Percentiles rank a stretch among this genome's conserved stretches.
Conservation (phyloP, 176 grass and related monocot genomes). For the Musa beccarii region DNA sequence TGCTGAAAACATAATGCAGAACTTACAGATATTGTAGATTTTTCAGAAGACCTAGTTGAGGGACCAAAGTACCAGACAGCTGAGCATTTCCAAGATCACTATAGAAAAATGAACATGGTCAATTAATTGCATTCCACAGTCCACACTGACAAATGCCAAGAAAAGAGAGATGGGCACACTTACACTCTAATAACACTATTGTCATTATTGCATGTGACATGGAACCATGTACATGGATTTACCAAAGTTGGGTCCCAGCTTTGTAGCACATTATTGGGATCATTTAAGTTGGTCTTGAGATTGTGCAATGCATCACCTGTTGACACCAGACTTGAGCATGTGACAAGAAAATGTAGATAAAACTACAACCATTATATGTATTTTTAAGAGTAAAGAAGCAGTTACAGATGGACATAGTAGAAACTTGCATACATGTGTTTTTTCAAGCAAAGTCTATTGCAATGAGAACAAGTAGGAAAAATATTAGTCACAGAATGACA, state of each 20-base stretch:
- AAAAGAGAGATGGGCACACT: neutral
- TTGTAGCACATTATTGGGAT: slow-evolving; percentile 11
- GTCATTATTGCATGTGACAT: slow-evolving; percentile 7
- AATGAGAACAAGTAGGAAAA: neutral
- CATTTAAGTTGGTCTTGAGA: slow-evolving; percentile 8
- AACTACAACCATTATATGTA: neutral
- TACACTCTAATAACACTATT: slow-evolving; percentile 12
- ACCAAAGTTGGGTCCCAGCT: slow-evolving; percentile 9
- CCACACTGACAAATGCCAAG: neutral
- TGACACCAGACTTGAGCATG: neutral
- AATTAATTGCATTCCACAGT: neutral
- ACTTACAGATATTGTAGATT: slow-evolving; percentile 15
- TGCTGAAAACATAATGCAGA: neutral
- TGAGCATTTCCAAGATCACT: slow-evolving; percentile 15
- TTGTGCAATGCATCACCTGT: slow-evolving; percentile 10
- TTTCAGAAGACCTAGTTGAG: slow-evolving; percentile 2
- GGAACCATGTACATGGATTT: slow-evolving; percentile 8
- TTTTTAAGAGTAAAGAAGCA: neutral
- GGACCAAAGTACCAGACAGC: slow-evolving; percentile 8
- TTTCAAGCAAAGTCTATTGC: too few relatives aligned
- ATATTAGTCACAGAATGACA: neutral
- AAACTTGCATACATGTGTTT: neutral
- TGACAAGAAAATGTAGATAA: neutral
- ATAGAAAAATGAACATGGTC: neutral
- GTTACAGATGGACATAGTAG: neutral